These are phyloP conservation scores for Kodamaea sagamina DNA, from an alignment of 805 yeast species.

Conservation along the genomic window DNA sequence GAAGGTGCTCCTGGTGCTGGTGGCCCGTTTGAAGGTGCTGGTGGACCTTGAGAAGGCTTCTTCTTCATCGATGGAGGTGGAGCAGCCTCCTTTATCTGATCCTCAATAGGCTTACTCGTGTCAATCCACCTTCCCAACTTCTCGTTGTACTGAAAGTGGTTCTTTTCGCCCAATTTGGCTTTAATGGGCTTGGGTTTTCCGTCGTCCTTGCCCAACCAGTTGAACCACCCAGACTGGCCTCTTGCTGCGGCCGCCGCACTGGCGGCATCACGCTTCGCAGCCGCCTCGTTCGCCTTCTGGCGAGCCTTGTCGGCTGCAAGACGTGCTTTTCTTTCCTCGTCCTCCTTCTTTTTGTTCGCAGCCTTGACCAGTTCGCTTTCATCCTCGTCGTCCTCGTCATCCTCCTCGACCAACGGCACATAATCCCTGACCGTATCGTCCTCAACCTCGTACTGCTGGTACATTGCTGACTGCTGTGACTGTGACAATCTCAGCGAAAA, in stretches of 20 bases:
- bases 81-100: constrained; percentile 52
- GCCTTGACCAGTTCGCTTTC: constrained; percentile 20
- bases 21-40: constrained; percentile 11
- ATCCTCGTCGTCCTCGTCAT: constrained; percentile 49
- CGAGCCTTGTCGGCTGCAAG: constrained; percentile 40
- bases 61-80: constrained; percentile 57
- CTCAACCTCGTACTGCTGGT: constrained; percentile 46
- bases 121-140: constrained; percentile 86
- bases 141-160: constrained; percentile 76
- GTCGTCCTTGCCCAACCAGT: constrained; percentile 46
- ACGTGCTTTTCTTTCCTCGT: constrained; percentile 19
- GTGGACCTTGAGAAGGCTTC: constrained; percentile 21
- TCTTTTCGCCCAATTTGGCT: constrained; percentile 85
- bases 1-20: constrained; percentile 11
- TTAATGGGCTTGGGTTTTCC: constrained; percentile 74
- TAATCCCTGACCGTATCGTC: constrained; percentile 48
- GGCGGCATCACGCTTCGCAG: constrained; percentile 15
- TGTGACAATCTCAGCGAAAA: constrained; percentile 45
- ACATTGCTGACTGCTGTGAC: constrained; percentile 45
- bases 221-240: constrained; percentile 53
- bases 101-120: constrained; percentile 64
- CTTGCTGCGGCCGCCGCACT: constrained; percentile 6
- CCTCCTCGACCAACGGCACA: constrained; percentile 44
- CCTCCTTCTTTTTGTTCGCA: constrained; percentile 22
- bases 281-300: constrained; percentile 16